Conservation (phyloP, 2,329 filamentous ascomycete species). For the Botryotinia globosa region DNA sequence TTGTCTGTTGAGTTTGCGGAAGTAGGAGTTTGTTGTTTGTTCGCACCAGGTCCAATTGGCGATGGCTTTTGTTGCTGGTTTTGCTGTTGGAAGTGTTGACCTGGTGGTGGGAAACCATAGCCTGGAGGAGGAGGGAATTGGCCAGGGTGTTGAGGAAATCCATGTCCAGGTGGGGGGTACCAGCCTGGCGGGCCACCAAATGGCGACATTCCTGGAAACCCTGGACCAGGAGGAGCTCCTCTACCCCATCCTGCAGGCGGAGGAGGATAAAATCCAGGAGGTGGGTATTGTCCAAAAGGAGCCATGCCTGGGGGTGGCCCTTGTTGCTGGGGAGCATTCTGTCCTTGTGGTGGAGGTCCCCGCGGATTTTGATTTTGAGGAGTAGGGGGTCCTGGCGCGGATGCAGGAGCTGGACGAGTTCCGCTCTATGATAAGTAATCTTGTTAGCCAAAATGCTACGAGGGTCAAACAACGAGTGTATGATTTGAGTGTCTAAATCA, state of each 20-base stretch:
- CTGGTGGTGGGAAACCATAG: slow-evolving; percentile 54
- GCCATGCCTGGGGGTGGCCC: slow-evolving; percentile 25
- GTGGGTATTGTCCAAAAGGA: slow-evolving; percentile 43
- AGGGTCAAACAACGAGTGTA: slow-evolving; percentile 23
- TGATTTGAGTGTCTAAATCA: slow-evolving; percentile 53
- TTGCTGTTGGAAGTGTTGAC: slow-evolving; percentile 53
- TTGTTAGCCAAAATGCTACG: slow-evolving; percentile 33
- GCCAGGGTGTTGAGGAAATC: slow-evolving; percentile 66
- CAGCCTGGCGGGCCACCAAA: slow-evolving; percentile 74
- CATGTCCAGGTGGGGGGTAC: slow-evolving; percentile 73
- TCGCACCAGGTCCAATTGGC: slow-evolving; percentile 51
- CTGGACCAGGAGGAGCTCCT: slow-evolving; percentile 56
- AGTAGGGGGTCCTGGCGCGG: slow-evolving; percentile 24
- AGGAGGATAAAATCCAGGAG: slow-evolving; percentile 39
- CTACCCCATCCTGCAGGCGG: slow-evolving; percentile 53
- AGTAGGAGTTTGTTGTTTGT: slow-evolving; percentile 46
- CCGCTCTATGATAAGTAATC: slow-evolving; percentile 44
- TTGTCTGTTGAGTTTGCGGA: slow-evolving; percentile 42
- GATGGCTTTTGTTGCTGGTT: slow-evolving; percentile 44
- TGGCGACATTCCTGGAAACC: slow-evolving; percentile 66
- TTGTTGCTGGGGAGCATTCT: slow-evolving; percentile 26
- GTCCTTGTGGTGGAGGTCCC: slow-evolving; percentile 24
- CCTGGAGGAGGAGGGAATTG: slow-evolving; percentile 38
- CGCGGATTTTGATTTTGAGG: slow-evolving; percentile 25
- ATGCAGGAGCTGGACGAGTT: slow-evolving; percentile 35